Evolutionary conservation across 2,329 filamentous ascomycete genomes (phyloP).

Genomic region (Exophiala spinifera): DNA sequence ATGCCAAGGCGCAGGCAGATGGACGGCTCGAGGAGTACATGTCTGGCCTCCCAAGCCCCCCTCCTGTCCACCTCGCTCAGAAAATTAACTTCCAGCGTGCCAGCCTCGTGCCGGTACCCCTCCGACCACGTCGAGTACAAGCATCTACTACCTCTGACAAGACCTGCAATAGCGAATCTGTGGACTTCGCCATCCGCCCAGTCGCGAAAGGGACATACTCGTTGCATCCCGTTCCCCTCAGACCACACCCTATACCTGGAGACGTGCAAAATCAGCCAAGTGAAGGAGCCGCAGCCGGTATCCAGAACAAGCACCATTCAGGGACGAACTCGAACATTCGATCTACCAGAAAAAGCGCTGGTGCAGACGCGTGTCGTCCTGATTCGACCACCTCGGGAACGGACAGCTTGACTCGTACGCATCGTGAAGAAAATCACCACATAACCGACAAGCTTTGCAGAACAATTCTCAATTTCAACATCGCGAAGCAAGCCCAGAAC

Average conservation of each 20-base stretch:
- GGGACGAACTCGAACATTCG: conserved; percentile 23
- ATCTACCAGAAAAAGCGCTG: neutral
- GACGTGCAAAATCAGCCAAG: neutral
- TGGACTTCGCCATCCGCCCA: neutral
- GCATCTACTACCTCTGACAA: too few relatives aligned
- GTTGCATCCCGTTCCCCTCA: neutral
- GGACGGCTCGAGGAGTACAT: neutral
- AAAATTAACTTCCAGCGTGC: neutral
- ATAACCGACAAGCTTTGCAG: too few relatives aligned
- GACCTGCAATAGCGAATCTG: neutral
- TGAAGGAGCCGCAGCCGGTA: neutral
- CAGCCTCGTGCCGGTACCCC: neutral
- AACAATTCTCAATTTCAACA: too few relatives aligned
- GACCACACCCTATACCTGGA: neutral
- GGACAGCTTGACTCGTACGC: neutral
- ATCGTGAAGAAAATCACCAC: neutral
- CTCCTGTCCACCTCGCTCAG: neutral
- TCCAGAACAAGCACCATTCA: conserved; percentile 5
- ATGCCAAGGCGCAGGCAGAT: neutral
- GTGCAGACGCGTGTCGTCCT: neutral
- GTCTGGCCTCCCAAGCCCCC: neutral
- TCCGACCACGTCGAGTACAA: neutral
- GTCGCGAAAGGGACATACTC: neutral
- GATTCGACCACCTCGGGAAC: neutral
- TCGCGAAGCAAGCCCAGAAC: too few relatives aligned